Evolutionary conservation across 306 rosid species (phyloP), one percentile per base, ranked within the genome.

Genomic region (Ochetophila trinervis): DNA sequence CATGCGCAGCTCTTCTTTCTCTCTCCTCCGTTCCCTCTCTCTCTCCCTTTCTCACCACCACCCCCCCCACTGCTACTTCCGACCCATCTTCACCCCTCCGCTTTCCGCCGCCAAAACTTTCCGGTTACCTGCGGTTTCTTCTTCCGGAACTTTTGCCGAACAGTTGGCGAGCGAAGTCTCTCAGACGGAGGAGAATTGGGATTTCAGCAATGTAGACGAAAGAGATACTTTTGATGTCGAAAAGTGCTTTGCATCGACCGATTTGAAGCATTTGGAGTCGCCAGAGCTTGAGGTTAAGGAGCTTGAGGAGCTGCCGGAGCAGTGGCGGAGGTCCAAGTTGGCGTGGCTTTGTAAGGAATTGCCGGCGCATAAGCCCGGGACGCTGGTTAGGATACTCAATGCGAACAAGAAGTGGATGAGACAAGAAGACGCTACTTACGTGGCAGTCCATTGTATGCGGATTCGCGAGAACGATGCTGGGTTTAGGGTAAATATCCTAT

Each of bases 391-490:
- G 57, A 70, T 92, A 53, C 89, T 92, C 44, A 92, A 89, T 58
- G 98, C 77, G 20, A 96, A 92, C 82, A 82, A 24, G 74, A 92
- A 92, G 57, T 92, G 98, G 98, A 34, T 89, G 79, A 82, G 73
- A 70, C 96, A 89, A 37, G 86, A 81, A 5, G 88, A 80, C 2
- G 81, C 83, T 4, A 82, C 95, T 16, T 92, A 92, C 76, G 68
- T 89, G 10, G 74, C 78, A 0, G 87, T 87, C 68, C 98, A 92
- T 63, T 92, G 95, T 79, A 67, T 87, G 86, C 83, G 96, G 47
- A 80, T 92, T 79, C 93, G 96, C 1, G 96, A 92, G 74, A 89
- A 92, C 23, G 93, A 89, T 47, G 61, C 92, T 4, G 91, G 82
- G 0, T 92, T 89, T 54, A 62, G 74, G 83, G 98, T 92, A 44